These are phyloP conservation scores for Aspergillus eucalypticola DNA, from an alignment of 2,329 filamentous ascomycete species.

Conservation along the genomic window DNA sequence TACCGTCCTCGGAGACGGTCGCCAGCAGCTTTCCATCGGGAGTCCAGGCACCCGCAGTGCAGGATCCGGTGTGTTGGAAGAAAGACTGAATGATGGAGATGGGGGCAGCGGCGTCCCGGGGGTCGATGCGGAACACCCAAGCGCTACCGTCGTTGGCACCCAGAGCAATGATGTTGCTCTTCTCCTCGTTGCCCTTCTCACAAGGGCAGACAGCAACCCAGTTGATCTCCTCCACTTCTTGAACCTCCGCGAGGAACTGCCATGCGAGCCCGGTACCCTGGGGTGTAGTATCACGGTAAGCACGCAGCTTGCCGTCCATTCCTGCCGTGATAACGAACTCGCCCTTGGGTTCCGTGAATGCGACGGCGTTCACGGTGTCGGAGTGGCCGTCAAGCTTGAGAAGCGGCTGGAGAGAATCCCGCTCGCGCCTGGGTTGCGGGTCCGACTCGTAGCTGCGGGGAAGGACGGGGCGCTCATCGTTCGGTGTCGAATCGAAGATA, in stretches of 20 bases:
- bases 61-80: constrained; percentile 82
- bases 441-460: constrained; percentile 72
- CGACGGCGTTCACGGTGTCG: constrained; percentile 84
- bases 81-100: constrained; percentile 86
- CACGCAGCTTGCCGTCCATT: constrained; percentile 78
- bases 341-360: constrained; percentile 80
- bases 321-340: constrained; percentile 85
- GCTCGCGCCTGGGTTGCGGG: constrained; percentile 59
- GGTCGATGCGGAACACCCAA: constrained; percentile 90
- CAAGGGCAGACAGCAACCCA: constrained; percentile 80
- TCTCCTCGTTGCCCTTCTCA: constrained; percentile 48
- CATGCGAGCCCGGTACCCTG: constrained; percentile 55
- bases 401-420: constrained; percentile 63
- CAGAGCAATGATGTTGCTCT: constrained; percentile 80
- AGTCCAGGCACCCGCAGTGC: constrained; percentile 89
- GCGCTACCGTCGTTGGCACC: constrained; percentile 89
- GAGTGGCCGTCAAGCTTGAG: constrained; percentile 84
- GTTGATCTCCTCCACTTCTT: constrained; percentile 94
- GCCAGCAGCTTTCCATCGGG: constrained; percentile 82
- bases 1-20: constrained; percentile 85
- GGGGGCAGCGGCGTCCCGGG: constrained; percentile 59
- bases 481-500: constrained; percentile 74
- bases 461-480: constrained; percentile 63
- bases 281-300: constrained; percentile 59
- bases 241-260: constrained; percentile 72